Base-by-base conservation (phyloP, 2,329 filamentous ascomycete species). In the Venturia carpophila region DNA sequence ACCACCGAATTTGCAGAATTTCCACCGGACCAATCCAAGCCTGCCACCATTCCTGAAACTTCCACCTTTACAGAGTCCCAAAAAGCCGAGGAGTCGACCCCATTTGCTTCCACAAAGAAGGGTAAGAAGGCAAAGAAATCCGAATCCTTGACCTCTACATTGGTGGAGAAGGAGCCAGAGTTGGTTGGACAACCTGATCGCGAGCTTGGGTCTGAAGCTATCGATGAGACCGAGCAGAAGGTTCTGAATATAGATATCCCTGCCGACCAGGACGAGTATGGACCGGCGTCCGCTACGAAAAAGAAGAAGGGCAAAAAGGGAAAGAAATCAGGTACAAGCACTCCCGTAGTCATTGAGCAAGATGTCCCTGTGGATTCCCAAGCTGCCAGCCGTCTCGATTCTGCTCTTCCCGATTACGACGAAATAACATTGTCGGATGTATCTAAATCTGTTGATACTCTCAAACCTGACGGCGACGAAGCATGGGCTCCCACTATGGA, bases 231-330 rank as follows among this genome's bases (percentile, higher is more conserved):
- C 21, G 24, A 19, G 21, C 17, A 62, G 39, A 62, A n/a, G 37
- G 17, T n/a, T 11, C 10, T 37, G 39, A 19, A 47, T 37, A 13
- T 58, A n/a, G 52, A 37, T 37, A 37, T 17, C 11, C 13, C 39
- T 11, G 42, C 13, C 7, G 9, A 9, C n/a, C 37, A 49, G 34
- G 42, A 52, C 21, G 62, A 63, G 6, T 21, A 63, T 24, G 43
- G 34, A 63, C 34, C 6, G 62, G 43, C n/a, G 21, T n/a, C 62
- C 34, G 27, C 77, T 61, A 71, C 71, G 65, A 79, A 77, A 67
- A 77, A 77, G 67, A 77, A 79, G 69, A 82, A 80, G 68, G 77
- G 73, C 11, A 81, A 81, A 68, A 81, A 82, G 66, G 77, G 75
- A 67, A 75, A 72, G 67, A 73, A 71, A 60, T 52, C 42, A 43